These are phyloP conservation scores for Hericium rajendrae DNA, from an alignment of 768 basidiomycete species.

Conservation along the genomic window DNA sequence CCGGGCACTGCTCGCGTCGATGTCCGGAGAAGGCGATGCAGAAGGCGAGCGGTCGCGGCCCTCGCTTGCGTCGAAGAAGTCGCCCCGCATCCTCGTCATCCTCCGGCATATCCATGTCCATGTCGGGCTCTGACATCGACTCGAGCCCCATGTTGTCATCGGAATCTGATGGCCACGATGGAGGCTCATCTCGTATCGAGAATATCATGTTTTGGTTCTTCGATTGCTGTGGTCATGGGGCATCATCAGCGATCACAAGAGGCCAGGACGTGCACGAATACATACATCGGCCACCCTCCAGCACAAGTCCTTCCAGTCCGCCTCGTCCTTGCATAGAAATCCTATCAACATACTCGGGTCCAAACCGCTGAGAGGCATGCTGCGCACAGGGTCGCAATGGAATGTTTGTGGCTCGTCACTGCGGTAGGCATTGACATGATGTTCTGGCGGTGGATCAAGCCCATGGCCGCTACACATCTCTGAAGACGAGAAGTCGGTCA, in stretches of 20 bases:
- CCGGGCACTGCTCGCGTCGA: constrained; percentile 21
- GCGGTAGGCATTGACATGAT: constrained; percentile 68
- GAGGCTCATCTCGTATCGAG: constrained; percentile 80
- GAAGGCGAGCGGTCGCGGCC: constrained; percentile 25
- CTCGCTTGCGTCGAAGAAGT: constrained; percentile 41
- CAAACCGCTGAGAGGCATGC: constrained; percentile 84
- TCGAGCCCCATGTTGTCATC: constrained; percentile 74
- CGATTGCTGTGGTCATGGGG: constrained; percentile 27
- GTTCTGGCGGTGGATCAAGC: constrained; percentile 40
- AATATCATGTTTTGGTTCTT: constrained; percentile 57
- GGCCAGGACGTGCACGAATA: constrained; percentile 6
- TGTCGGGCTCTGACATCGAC: constrained; percentile 72
- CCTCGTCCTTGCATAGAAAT: constrained; percentile 75
- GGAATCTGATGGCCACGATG: constrained; percentile 68
- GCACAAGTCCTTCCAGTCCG: constrained; percentile 82
- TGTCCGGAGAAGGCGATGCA: constrained; percentile 28
- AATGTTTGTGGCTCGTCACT: constrained; percentile 73
- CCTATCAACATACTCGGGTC: constrained; percentile 98
- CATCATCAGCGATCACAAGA: not conserved
- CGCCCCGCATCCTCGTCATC: constrained; percentile 28
- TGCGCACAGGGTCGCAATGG: constrained; percentile 93
- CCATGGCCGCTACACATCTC: constrained; percentile 2
- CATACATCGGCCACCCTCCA: constrained; percentile 63
- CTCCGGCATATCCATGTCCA: constrained; percentile 48
- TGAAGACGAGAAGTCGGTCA: not conserved